Evolutionary conservation across 164 flowering plant species (phyloP), one percentile per base, ranked within the genome.

Genomic region (Protea cynaroides): DNA sequence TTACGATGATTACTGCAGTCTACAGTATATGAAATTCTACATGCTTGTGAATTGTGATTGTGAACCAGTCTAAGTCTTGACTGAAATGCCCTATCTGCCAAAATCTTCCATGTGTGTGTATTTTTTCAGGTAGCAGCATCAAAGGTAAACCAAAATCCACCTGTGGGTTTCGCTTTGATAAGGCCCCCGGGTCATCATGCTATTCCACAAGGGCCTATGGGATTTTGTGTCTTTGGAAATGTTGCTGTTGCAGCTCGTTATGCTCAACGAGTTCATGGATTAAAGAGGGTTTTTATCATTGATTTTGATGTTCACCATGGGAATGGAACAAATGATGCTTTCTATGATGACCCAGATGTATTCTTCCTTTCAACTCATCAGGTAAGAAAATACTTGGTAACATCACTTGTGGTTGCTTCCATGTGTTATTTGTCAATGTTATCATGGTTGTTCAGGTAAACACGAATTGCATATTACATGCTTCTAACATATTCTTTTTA

Each of bases 101-200:
- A 70, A 69, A 59, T 58, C 44, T 60, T 66, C 22, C 24, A 22
- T 62, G 24, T 65, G 46, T 54, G 22, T 62, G 24, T 62, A 34
- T 54, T 56, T 40, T 79, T 64, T 72, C 87, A 92, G 98, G 96
- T 92, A 56, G 79, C 83, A 58, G 88, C 90, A 71, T 90, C 96
- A 59, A 81, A 61, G 66, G 59, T 64, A 43, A 64, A 65, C 64
- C 25, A 51, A 40, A 76, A 80, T 69, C 90, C 96, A 64, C 96
- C 96, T 11, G 72, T 72, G 10, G 98, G 96, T 58, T 90, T 93
- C 80, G 96, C 97, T 59, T 72, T 93, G 77, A 76, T 93, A 69
- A 81, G 97, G 71, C 97, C 98, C 50, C 97, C 98, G 18, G 98
- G 98, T 54, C 98, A 93, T 77, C 98, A 93, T 78, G 98, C 98